phyloP scores from a whole-genome alignment of 148 eudicot species.

The Camellia sinensis region DNA sequence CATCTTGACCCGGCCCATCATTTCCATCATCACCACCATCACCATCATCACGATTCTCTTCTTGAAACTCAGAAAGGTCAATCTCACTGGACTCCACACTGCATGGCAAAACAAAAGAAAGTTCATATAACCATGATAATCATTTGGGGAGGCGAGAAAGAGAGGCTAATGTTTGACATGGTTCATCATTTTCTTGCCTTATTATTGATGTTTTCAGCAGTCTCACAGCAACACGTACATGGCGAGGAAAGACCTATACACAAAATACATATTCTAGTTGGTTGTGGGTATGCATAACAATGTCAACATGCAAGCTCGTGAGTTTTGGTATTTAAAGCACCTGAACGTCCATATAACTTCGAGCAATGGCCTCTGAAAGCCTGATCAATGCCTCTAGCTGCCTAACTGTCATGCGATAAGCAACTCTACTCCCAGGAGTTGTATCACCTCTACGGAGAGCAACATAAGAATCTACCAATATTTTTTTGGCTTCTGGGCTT shows the following conservation, averaged over 20 bases:
- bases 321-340: constrained; percentile 29
- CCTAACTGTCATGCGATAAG: constrained; percentile 98
- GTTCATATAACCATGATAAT: background rate
- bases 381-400: constrained; percentile 94
- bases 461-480: constrained; percentile 91
- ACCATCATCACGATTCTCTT: constrained; percentile 40
- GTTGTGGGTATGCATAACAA: background rate
- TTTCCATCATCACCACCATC: constrained; percentile 40
- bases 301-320: background rate
- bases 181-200: constrained; percentile 44
- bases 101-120: constrained; percentile 31
- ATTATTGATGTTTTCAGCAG: constrained; percentile 89
- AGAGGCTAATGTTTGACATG: background rate
- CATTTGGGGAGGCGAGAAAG: background rate
- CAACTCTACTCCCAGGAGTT: constrained; percentile 91
- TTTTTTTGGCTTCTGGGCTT: constrained; percentile 67
- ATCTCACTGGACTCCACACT: constrained; percentile 96
- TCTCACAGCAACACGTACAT: constrained; percentile 78
- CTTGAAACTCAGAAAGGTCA: constrained; percentile 91
- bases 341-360: constrained; percentile 70
- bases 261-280: constrained; percentile 15
- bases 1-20: constrained; percentile 38
- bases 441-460: constrained; percentile 85
- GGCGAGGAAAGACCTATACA: constrained; percentile 69
- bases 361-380: constrained; percentile 93